Conservation (phyloP, 2,329 filamentous ascomycete species). For the Diaporthe sp. region DNA sequence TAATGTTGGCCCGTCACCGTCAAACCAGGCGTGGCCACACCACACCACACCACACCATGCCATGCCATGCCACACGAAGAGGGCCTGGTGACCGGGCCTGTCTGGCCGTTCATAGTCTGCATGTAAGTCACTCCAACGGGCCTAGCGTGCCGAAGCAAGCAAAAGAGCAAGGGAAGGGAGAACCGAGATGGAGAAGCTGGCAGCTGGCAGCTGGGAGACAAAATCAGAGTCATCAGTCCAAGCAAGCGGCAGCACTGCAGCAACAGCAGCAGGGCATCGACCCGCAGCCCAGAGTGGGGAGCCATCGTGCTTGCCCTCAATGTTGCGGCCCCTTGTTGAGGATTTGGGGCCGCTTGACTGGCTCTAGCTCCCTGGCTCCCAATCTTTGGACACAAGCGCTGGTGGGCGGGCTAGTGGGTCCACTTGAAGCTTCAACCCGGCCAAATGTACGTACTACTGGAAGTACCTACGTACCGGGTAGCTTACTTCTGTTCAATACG, state of each 20-base stretch:
- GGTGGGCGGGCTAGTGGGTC: slow-evolving; percentile 10
- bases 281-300: slow-evolving; percentile 11
- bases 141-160: neutral
- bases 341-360: neutral
- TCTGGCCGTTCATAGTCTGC: slow-evolving; percentile 1
- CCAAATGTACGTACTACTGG: neutral
- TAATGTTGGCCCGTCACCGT: slow-evolving; percentile 1
- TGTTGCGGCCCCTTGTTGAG: slow-evolving; percentile 17
- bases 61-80: neutral
- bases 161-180: too few relatives aligned
- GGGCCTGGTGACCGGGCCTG: slow-evolving; percentile 1
- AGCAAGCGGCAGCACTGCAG: neutral
- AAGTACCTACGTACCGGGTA: slow-evolving; percentile 7
- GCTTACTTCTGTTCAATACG: slow-evolving; percentile 14
- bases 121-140: slow-evolving; percentile 8
- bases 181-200: neutral
- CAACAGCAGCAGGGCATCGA: neutral
- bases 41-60: slow-evolving; percentile 12
- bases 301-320: neutral
- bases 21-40: slow-evolving; percentile 13
- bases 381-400: slow-evolving; percentile 16
- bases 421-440: slow-evolving; percentile 1
- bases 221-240: neutral
- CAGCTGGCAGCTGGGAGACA: too few relatives aligned
- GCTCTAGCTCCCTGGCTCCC: slow-evolving; percentile 21